Base-by-base conservation (phyloP, 2,329 filamentous ascomycete genomes). In the Curvularia eragrostidis region DNA sequence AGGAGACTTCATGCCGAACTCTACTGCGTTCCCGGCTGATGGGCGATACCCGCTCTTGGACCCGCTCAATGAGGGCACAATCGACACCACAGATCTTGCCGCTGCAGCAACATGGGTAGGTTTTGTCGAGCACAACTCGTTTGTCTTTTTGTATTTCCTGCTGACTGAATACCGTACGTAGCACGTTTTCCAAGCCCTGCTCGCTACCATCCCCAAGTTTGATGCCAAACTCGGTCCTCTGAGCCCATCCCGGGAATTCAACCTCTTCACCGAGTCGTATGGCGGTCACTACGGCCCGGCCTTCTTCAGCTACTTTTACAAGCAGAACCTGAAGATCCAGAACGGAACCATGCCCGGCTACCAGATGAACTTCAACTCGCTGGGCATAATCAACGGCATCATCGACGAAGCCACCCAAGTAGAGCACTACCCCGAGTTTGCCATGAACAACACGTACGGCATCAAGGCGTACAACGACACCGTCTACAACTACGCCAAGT, bases 401-500 rank as follows among this genome's bases (percentile, higher is more conserved):
- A 67, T 69, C 23, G 68, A 71, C 30, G 81, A 83, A 56, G 76
- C 72, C 5, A 81, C 84, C 43, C 84, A 87, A 59, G 75, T 76
- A 13, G 74, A 66, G 6, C 73, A 80, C 54, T 84, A 84, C 54
- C 82, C 83, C 0, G 80, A 84, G 47, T 84, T 84, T 53, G 82
- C 83, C 1, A 74, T 80, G 19, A 79, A 84, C 71, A 85, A 85
- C 66, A 83, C 83, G 9, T 87, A 86, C 56, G 83, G 82, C 38
- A 84, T 85, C 65, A 79, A 79, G 59, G 72, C 77, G 0, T 77
- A 85, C 64, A 87, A 87, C 61, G 82, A 87, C 21, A 85, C 83
- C 2, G 81, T 86, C 4, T 86, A 87, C 70, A 80, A 82, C 54
- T 86, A 84, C 64, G 84, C 84, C 74, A 85, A 83, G 57, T 84